Percentiles rank a stretch among this genome's conserved stretches.
These are phyloP conservation scores for Aurantiochytrium sp. DNA, from an alignment of 108 stramenopile genomes.

Conservation along the genomic window DNA sequence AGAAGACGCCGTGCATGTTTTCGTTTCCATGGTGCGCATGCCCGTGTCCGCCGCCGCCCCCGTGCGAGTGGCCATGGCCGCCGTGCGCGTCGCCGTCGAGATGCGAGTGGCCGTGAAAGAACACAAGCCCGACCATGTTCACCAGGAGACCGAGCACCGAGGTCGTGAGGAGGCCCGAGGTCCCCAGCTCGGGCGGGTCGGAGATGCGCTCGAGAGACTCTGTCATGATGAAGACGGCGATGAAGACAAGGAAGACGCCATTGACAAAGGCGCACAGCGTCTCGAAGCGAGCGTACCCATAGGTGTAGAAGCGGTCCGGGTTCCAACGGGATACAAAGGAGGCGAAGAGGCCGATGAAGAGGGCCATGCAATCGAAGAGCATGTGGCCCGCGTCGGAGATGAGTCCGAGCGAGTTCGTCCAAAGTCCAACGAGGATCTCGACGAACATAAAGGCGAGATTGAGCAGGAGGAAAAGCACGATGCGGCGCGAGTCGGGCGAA, in stretches of 20 bases:
- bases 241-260: slow-evolving; percentile 13
- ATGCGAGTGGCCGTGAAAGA: slow-evolving; percentile 30
- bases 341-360: slow-evolving; percentile 24
- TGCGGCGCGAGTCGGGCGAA: neutral
- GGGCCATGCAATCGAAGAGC: slow-evolving; percentile 19
- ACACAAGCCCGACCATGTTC: slow-evolving; percentile 33
- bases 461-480: slow-evolving; percentile 11
- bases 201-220: slow-evolving; percentile 5
- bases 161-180: neutral
- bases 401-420: slow-evolving; percentile 19
- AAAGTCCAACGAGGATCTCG: neutral
- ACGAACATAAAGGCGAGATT: slow-evolving; percentile 29
- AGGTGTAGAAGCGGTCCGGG: neutral
- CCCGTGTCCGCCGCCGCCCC: slow-evolving; percentile 15
- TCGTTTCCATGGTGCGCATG: slow-evolving; percentile 31
- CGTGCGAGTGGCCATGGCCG: slow-evolving; percentile 2
- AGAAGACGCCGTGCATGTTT: slow-evolving; percentile 34
- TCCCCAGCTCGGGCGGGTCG: slow-evolving; percentile 29
- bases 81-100: neutral
- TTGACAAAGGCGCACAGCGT: slow-evolving; percentile 22
- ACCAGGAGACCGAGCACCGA: slow-evolving; percentile 13
- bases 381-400: slow-evolving; percentile 35
- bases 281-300: slow-evolving; percentile 7
- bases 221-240: slow-evolving; percentile 5
- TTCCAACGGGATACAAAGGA: slow-evolving; percentile 27